Percentiles rank a stretch among this genome's conserved stretches.
Evolutionary conservation across 768 basidiomycete species (phyloP).

Genomic region (Mycena epipterygia): DNA sequence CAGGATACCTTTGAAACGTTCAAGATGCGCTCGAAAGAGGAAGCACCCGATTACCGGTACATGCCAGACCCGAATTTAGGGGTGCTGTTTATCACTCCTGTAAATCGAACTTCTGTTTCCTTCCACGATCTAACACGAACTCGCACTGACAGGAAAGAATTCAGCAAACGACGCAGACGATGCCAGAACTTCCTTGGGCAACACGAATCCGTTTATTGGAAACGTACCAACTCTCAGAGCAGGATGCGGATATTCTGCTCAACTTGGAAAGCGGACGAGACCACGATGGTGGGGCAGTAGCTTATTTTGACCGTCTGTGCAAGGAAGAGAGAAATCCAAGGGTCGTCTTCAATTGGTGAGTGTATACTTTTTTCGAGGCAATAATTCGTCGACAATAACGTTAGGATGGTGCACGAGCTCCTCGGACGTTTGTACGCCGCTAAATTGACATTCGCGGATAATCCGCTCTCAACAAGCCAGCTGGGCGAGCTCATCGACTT

Average conservation of each 20-base stretch:
- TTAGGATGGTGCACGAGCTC: slow-evolving; percentile 91
- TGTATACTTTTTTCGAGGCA: slow-evolving; percentile 21
- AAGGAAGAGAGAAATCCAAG: slow-evolving; percentile 71
- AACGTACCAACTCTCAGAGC: slow-evolving; percentile 62
- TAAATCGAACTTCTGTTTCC: slow-evolving; percentile 39
- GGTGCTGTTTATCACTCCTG: slow-evolving; percentile 70
- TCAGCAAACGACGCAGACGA: slow-evolving; percentile 56
- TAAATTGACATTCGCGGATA: slow-evolving; percentile 67
- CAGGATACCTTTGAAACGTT: slow-evolving; percentile 87
- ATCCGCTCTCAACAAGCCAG: slow-evolving; percentile 71
- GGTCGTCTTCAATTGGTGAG: slow-evolving; percentile 86
- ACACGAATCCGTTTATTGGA: slow-evolving; percentile 69
- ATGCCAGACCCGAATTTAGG: slow-evolving; percentile 98
- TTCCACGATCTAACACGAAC: background rate
- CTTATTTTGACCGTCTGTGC: slow-evolving; percentile 86
- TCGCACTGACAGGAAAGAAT: slow-evolving; percentile 73
- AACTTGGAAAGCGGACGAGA: slow-evolving; percentile 76
- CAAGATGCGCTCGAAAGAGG: slow-evolving; percentile 89
- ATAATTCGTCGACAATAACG: slow-evolving; percentile 1
- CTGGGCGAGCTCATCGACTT: slow-evolving; percentile 86
- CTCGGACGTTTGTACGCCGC: slow-evolving; percentile 79
- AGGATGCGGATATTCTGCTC: slow-evolving; percentile 84
- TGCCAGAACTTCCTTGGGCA: slow-evolving; percentile 85
- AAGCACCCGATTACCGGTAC: slow-evolving; percentile 95
- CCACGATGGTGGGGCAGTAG: slow-evolving; percentile 65